Conservation (phyloP, 352 stramenopile species). For the Phytopythium chamaehyphon region DNA sequence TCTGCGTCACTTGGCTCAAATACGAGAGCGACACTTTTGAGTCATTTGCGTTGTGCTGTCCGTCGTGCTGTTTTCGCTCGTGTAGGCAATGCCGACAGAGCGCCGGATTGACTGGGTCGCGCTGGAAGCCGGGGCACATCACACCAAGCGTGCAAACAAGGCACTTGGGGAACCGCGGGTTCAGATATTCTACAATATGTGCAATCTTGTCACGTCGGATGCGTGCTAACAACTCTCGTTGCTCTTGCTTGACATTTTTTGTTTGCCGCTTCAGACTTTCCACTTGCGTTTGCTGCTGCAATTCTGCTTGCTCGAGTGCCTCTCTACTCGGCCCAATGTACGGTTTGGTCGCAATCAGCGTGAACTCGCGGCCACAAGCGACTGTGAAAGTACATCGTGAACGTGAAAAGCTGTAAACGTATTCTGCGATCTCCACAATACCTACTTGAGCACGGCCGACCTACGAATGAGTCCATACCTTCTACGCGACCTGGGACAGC, state of each 20-base stretch:
- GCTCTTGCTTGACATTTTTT: constrained; percentile 39
- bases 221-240: constrained; percentile 29
- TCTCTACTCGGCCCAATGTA: constrained; percentile 88
- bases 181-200: constrained; percentile 43
- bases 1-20: constrained; percentile 40
- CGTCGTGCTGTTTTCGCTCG: constrained; percentile 61
- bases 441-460: constrained; percentile 66
- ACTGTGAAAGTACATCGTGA: constrained; percentile 29
- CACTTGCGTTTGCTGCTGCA: constrained; percentile 31
- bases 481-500: constrained; percentile 73
- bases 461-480: constrained; percentile 64
- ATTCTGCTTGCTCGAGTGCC: constrained; percentile 42
- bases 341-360: constrained; percentile 88
- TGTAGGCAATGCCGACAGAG: constrained; percentile 80
- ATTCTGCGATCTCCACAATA: background rate
- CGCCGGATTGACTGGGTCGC: constrained; percentile 56
- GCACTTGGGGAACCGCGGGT: constrained; percentile 58
- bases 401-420: background rate
- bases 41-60: constrained; percentile 32
- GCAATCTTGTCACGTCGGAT: constrained; percentile 44
- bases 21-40: constrained; percentile 36
- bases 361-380: constrained; percentile 90
- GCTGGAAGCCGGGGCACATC: constrained; percentile 73
- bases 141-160: constrained; percentile 58
- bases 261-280: constrained; percentile 48